Evolutionary conservation across 73 alveolate species (phyloP), one percentile per base, ranked within the genome.

Genomic region (Blepharisma stoltei): DNA sequence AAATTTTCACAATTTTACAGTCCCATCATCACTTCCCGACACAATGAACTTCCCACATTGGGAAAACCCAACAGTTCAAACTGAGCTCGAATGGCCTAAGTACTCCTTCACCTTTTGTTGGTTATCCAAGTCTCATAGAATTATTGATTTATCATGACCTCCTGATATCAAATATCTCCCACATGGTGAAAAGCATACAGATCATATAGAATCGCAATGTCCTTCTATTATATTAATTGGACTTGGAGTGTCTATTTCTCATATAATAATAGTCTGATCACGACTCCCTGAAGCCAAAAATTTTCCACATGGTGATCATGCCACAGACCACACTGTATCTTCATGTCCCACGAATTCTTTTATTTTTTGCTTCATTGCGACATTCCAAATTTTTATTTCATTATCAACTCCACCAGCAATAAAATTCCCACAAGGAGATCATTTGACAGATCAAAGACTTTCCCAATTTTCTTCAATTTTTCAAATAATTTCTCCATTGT

Each of bases 151-250:
- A 52, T 52, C 66, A 1, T 20, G 23, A 0, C 27, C n/a, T 52
- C 66, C 66, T 11, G 27, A 14, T 52, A 52, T 20, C 66, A 52
- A 52, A 52, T 52, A 52, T 52, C 66, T 52, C 23, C 66, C 66
- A 52, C 23, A 11, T 4, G 66, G 66, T 14, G 66, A 52, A 20
- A 52, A 52, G 23, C 23, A 14, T 20, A 52, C 66, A 52, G 27
- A 52, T 14, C 23, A 14, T 14, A 52, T 20, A 52, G 66, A 14
- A 14, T 20, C 66, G n/a, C 23, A 11, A 52, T 52, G 66, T 1
- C 66, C 66, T 4, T 60, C 23, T 14, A 60, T n/a, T 60, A 60
- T 60, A 3, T 38, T 9, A 60, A 60, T 38, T 14, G 73, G 45
- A 2, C 4, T 25, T 18, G 23, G 18, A 5, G 14, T 60, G 2